Evolutionary conservation across 495 filamentous ascomycete species (phyloP).

Genomic region (Daldinia childiae): DNA sequence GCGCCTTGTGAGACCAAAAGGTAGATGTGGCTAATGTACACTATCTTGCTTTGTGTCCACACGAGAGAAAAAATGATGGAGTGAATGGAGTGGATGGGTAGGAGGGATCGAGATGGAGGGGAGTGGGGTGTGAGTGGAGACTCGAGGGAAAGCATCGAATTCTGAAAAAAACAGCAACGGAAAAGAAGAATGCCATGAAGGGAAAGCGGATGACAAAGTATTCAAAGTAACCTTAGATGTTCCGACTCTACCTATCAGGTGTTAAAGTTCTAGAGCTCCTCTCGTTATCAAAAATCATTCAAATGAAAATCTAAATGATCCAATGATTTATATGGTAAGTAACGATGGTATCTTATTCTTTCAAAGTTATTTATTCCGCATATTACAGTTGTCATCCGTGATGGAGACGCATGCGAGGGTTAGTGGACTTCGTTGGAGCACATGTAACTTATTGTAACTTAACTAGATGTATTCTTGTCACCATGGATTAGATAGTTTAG

Average conservation of each 20-base stretch:
- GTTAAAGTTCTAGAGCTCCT: background rate
- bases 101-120: constrained; percentile 42
- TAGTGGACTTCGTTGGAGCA: constrained; percentile 2
- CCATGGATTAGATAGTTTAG: too few species aligned
- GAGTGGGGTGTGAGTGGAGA: constrained; percentile 20
- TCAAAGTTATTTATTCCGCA: background rate
- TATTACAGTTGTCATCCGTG: background rate
- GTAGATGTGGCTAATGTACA: constrained; percentile 34
- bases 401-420: background rate
- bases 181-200: constrained; percentile 42
- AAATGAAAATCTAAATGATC: background rate
- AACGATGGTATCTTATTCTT: background rate
- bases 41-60: constrained; percentile 33
- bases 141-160: constrained; percentile 36
- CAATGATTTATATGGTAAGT: background rate
- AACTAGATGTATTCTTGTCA: too few species aligned
- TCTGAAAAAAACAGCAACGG: constrained; percentile 41
- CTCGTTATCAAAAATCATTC: background rate
- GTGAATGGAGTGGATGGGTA: background rate
- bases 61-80: constrained; percentile 26
- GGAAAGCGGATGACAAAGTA: background rate
- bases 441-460: too few species aligned
- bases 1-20: constrained; percentile 31
- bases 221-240: background rate
- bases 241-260: background rate